phyloP scores from a whole-genome alignment of 2,329 filamentous ascomycete genomes.

The Cryphonectria naterciae region DNA sequence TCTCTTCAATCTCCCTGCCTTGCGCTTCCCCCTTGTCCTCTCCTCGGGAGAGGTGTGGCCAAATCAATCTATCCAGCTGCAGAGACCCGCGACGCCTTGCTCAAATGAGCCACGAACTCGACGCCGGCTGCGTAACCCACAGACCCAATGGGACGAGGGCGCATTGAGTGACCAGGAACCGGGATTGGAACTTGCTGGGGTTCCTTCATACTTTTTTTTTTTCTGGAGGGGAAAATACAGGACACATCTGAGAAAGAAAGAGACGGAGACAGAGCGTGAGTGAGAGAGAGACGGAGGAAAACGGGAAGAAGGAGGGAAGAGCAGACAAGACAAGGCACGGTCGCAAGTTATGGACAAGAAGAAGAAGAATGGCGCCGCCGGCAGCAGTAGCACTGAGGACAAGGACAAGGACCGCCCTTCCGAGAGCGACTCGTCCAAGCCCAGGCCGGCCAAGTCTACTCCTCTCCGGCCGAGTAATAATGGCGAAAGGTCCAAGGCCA shows the following conservation, averaged over 20 bases:
- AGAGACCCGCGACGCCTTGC: constrained; percentile 45
- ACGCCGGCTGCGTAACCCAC: constrained; percentile 49
- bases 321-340: constrained; percentile 27
- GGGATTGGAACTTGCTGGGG: constrained; percentile 34
- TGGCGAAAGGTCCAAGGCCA: constrained; percentile 22
- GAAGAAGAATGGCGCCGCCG: constrained; percentile 38
- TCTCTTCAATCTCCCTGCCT: not conserved
- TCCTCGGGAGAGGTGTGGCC: constrained; percentile 36
- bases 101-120: constrained; percentile 48
- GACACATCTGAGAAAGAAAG: constrained; percentile 12
- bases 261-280: not conserved
- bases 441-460: constrained; percentile 34
- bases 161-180: constrained; percentile 41
- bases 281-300: not conserved
- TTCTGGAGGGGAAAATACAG: not conserved
- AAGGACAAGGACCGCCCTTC: constrained; percentile 46
- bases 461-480: constrained; percentile 18
- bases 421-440: constrained; percentile 43
- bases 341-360: constrained; percentile 39
- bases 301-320: not conserved
- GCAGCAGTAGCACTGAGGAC: constrained; percentile 31
- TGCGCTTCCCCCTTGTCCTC: not conserved
- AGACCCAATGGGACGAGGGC: constrained; percentile 48
- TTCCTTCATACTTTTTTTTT: constrained; percentile 24
- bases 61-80: constrained; percentile 42